Evolutionary conservation across 768 basidiomycete species (phyloP).

Genomic region (Amanita muscaria): DNA sequence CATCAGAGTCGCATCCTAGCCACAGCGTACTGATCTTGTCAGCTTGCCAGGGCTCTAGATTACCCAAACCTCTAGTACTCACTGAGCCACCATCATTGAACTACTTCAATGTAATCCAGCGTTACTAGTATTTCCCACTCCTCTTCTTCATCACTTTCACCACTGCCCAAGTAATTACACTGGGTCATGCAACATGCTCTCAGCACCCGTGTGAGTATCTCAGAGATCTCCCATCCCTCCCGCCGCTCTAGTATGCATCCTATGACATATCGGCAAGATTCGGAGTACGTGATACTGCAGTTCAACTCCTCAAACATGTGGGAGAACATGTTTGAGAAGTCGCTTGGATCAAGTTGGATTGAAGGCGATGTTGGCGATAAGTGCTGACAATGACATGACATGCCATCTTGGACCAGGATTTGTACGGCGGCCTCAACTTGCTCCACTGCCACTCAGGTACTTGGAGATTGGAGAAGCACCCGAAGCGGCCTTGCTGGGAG

Average conservation of each 20-base stretch:
- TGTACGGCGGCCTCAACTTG: constrained; percentile 85
- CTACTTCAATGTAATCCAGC: constrained; percentile 70
- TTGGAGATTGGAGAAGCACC: constrained; percentile 96
- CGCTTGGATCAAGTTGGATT: constrained; percentile 79
- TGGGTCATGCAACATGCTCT: constrained; percentile 91
- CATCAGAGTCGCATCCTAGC: no score
- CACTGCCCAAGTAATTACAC: constrained; percentile 35
- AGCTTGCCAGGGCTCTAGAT: constrained; percentile 83
- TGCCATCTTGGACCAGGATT: constrained; percentile 93
- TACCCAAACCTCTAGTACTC: constrained; percentile 75
- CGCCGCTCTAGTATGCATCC: constrained; percentile 86
- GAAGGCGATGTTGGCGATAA: constrained; percentile 91
- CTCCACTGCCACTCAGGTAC: no score
- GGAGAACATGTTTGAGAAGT: constrained; percentile 84
- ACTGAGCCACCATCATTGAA: constrained; percentile 69
- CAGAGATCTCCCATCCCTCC: constrained; percentile 76
- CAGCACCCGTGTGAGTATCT: constrained; percentile 79
- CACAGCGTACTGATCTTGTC: constrained; percentile 82
- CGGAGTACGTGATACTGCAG: constrained; percentile 86
- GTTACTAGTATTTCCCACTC: constrained; percentile 1
- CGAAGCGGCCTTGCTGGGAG: constrained; percentile 91
- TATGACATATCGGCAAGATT: constrained; percentile 89
- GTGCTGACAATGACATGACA: no score
- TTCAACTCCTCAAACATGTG: constrained; percentile 80
- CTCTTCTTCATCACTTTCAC: constrained; percentile 1